phyloP scores from a whole-genome alignment of 768 basidiomycete species.

The Lactarius quietus region DNA sequence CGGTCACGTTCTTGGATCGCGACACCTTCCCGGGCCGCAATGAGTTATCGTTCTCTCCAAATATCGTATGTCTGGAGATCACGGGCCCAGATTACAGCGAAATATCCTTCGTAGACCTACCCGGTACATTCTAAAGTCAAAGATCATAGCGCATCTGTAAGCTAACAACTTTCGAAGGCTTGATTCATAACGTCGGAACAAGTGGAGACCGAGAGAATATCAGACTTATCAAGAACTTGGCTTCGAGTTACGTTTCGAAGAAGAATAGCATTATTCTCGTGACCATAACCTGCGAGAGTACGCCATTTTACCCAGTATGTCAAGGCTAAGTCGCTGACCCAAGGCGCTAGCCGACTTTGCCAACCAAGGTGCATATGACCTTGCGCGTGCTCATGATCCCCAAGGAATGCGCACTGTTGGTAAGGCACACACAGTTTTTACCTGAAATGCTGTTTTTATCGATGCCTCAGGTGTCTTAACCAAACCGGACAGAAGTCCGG shows the following conservation, averaged over 20 bases:
- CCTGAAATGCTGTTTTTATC: constrained; percentile 4
- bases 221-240: constrained; percentile 27
- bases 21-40: too few species aligned
- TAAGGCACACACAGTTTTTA: neutral
- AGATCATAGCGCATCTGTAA: neutral
- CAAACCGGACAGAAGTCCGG: constrained; percentile 32
- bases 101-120: constrained; percentile 33
- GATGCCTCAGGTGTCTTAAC: constrained; percentile 32
- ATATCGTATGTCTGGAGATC: constrained; percentile 31
- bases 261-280: constrained; percentile 30
- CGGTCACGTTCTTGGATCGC: neutral
- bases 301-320: constrained; percentile 1
- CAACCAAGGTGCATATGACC: constrained; percentile 32
- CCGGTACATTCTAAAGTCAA: constrained; percentile 22
- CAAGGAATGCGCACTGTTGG: constrained; percentile 30
- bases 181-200: constrained; percentile 28
- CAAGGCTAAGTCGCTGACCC: neutral
- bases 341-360: constrained; percentile 31
- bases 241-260: constrained; percentile 24
- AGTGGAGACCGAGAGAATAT: constrained; percentile 27
- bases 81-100: constrained; percentile 30
- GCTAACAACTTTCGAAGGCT: constrained; percentile 20
- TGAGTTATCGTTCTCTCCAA: constrained; percentile 27
- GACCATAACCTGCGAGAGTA: constrained; percentile 31
- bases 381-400: constrained; percentile 29